phyloP scores from a whole-genome alignment of 805 yeast genomes.

The Yamadazyma sp. region DNA sequence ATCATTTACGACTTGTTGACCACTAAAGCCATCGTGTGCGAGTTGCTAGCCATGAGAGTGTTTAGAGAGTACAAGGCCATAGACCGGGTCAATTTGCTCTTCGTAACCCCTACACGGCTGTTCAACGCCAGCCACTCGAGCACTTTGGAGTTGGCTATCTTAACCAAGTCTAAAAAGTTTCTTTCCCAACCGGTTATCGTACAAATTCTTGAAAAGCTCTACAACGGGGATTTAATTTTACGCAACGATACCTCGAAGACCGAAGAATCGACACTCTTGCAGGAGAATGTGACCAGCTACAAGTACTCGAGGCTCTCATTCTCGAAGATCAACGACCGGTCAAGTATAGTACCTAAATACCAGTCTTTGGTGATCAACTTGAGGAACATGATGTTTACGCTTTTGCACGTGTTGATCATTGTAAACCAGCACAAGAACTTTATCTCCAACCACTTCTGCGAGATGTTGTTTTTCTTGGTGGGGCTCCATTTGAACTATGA shows the following conservation, averaged over 20 bases:
- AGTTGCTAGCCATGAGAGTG: slow-evolving; percentile 50
- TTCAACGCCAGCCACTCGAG: slow-evolving; percentile 37
- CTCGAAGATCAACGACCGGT: slow-evolving; percentile 28
- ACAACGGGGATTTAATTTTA: slow-evolving; percentile 50
- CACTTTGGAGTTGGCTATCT: slow-evolving; percentile 51
- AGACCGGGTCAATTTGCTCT: slow-evolving; percentile 46
- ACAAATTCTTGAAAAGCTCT: slow-evolving; percentile 47
- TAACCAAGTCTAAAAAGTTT: slow-evolving; percentile 52
- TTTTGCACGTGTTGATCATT: slow-evolving; percentile 21
- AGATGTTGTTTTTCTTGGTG: slow-evolving; percentile 43
- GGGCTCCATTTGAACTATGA: slow-evolving; percentile 50
- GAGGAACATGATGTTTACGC: slow-evolving; percentile 25
- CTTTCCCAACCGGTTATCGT: slow-evolving; percentile 53
- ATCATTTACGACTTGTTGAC: slow-evolving; percentile 35
- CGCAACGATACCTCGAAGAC: slow-evolving; percentile 13
- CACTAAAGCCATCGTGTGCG: slow-evolving; percentile 53
- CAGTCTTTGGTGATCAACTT: slow-evolving; percentile 41
- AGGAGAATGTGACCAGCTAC: slow-evolving; percentile 28
- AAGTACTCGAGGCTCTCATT: slow-evolving; percentile 32
- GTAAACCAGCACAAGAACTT: slow-evolving; percentile 25
- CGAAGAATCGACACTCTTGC: slow-evolving; percentile 20
- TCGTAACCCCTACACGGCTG: slow-evolving; percentile 37
- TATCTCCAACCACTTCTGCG: slow-evolving; percentile 20
- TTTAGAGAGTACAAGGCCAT: slow-evolving; percentile 45
- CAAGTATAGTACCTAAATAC: slow-evolving; percentile 40